A percentile compares a stretch with the other conserved stretches of the same genome.
phyloP scores from a whole-genome alignment of 1,139 yeast species.

The Yamadazyma mexicana region DNA sequence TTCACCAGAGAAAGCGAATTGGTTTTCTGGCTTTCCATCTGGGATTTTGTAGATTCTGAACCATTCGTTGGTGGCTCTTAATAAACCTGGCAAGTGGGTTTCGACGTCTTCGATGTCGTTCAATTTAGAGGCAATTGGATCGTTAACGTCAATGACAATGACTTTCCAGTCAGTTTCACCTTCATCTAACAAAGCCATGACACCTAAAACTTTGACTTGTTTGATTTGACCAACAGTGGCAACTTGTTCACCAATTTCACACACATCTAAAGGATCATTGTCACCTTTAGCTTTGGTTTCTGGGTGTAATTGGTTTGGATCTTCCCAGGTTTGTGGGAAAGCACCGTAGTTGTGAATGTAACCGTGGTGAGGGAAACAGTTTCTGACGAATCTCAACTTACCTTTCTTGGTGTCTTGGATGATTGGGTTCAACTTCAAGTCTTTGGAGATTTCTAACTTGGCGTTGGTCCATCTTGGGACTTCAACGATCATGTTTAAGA shows the following conservation, averaged over 20 bases:
- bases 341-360: constrained; percentile 97
- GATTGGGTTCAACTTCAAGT: constrained; percentile 78
- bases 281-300: constrained; percentile 88
- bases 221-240: constrained; percentile 74
- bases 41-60: constrained; percentile 95
- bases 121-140: constrained; percentile 74
- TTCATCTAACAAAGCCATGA: constrained; percentile 91
- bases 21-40: constrained; percentile 86
- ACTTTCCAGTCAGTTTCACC: constrained; percentile 99
- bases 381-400: constrained; percentile 80
- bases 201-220: constrained; percentile 88
- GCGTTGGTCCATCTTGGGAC: constrained; percentile 97
- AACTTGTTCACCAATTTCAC: constrained; percentile 81
- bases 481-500: constrained; percentile 88
- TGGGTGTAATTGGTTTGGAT: constrained; percentile 57
- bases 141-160: constrained; percentile 78
- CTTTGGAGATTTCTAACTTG: constrained; percentile 84
- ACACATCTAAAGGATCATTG: constrained; percentile 93
- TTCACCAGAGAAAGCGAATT: constrained; percentile 82
- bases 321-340: constrained; percentile 98
- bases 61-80: constrained; percentile 88
- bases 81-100: constrained; percentile 76
- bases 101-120: constrained; percentile 84
- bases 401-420: constrained; percentile 93
- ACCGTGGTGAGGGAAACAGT: constrained; percentile 95